Percentiles rank a stretch among this genome's conserved stretches.
phyloP scores from a whole-genome alignment of 352 stramenopile genomes.

The Phytophthora multivora region DNA sequence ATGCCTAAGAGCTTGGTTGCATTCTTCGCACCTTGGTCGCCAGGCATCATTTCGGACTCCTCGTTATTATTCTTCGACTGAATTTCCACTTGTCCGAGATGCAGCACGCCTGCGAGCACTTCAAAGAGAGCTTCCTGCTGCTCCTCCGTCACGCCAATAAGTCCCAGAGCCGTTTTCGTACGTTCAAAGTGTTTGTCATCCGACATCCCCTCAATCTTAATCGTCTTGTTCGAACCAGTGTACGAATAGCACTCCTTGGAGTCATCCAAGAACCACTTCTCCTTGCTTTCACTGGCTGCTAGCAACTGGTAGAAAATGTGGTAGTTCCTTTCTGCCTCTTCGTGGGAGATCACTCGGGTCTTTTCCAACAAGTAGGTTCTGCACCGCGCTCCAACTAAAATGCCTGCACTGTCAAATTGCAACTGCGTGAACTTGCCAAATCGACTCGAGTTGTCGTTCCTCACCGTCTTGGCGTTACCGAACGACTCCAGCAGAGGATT shows the following conservation, averaged over 20 bases:
- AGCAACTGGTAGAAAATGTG: constrained; percentile 85
- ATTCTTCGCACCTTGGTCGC: constrained; percentile 39
- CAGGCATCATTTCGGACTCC: constrained; percentile 54
- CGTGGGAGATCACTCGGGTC: constrained; percentile 82
- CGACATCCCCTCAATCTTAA: constrained; percentile 77
- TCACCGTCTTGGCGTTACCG: constrained; percentile 93
- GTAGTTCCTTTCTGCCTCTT: constrained; percentile 75
- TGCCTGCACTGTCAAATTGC: constrained; percentile 83
- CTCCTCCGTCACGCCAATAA: constrained; percentile 66
- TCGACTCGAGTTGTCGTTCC: constrained; percentile 96
- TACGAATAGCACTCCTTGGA: constrained; percentile 59
- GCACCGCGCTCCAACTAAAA: constrained; percentile 75
- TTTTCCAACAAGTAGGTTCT: constrained; percentile 95
- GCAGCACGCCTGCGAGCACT: constrained; percentile 92
- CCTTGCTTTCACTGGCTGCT: constrained; percentile 31
- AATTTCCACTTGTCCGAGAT: constrained; percentile 97
- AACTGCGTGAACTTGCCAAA: constrained; percentile 99
- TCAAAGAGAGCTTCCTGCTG: constrained; percentile 70
- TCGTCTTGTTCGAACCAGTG: constrained; percentile 57
- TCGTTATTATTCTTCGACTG: constrained; percentile 77
- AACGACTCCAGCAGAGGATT: constrained; percentile 88
- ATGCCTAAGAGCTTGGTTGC: constrained; percentile 67
- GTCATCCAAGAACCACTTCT: constrained; percentile 58
- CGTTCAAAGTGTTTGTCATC: constrained; percentile 74
- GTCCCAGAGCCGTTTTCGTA: constrained; percentile 63